phyloP scores from a whole-genome alignment of 768 basidiomycete species.

The Chalciporus piperatus region DNA sequence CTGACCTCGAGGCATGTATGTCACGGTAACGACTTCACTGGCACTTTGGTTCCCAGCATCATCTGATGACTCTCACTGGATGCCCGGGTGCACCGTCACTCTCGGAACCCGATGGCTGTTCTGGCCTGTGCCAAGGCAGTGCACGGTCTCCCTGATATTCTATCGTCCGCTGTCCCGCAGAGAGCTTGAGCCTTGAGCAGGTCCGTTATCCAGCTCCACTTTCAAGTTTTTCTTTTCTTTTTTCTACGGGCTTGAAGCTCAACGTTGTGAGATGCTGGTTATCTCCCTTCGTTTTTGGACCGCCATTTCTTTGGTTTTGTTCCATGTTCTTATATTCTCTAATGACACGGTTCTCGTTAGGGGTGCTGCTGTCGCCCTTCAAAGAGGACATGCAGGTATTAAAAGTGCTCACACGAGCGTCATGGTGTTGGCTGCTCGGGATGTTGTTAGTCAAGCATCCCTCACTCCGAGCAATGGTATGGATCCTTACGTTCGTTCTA shows the following conservation, averaged over 20 bases:
- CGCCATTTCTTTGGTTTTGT: neutral
- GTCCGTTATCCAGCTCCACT: neutral
- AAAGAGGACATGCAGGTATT: neutral
- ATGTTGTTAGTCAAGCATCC: neutral
- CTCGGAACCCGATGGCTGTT: neutral
- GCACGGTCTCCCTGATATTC: neutral
- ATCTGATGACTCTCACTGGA: too few species aligned
- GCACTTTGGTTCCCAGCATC: neutral
- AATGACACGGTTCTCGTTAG: neutral
- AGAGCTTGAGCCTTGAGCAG: neutral
- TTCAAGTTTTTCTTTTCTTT: neutral
- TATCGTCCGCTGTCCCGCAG: neutral
- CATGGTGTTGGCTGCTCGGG: neutral
- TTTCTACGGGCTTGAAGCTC: constrained; percentile 12
- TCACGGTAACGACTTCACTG: too few species aligned
- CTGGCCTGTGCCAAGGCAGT: constrained; percentile 1
- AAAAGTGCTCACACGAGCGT: too few species aligned
- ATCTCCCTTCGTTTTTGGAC: constrained; percentile 3
- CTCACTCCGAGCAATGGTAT: neutral
- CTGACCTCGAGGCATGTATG: neutral
- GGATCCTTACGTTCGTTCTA: neutral
- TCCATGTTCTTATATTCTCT: constrained; percentile 1
- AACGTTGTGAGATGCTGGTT: constrained; percentile 13
- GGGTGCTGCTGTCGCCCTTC: neutral
- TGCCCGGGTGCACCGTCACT: too few species aligned